Evolutionary conservation across 2,329 filamentous ascomycete species (phyloP).

Genomic region (Ophiostoma quercus): DNA sequence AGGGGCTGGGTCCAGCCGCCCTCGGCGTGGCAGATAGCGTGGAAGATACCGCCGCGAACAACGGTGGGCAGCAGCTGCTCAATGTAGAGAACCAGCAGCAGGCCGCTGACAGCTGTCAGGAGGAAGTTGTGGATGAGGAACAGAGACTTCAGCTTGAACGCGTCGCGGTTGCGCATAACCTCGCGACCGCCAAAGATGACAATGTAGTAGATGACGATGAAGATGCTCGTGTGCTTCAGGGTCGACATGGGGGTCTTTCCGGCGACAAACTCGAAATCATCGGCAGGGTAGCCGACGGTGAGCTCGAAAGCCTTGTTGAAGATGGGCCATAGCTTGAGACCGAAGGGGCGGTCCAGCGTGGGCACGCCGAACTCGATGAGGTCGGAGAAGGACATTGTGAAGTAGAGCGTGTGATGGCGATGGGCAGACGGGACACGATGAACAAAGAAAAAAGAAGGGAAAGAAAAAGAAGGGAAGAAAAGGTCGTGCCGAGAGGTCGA

Average conservation of each 20-base stretch:
- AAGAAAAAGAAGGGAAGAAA: background rate
- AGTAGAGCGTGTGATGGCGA: background rate
- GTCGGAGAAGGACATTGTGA: constrained; percentile 26
- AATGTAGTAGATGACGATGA: constrained; percentile 83
- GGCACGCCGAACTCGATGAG: constrained; percentile 55
- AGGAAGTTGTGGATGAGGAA: constrained; percentile 98
- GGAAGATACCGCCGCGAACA: constrained; percentile 75
- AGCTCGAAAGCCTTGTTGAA: constrained; percentile 81
- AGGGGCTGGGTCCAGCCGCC: constrained; percentile 93
- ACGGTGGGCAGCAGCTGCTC: constrained; percentile 88
- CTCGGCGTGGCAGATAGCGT: constrained; percentile 71
- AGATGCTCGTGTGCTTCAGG: constrained; percentile 71
- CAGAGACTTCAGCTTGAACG: constrained; percentile 79
- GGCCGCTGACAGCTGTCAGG: constrained; percentile 77
- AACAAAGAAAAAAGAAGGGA: background rate
- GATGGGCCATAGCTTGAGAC: constrained; percentile 85
- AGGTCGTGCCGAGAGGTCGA: constrained; percentile 14
- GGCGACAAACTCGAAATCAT: constrained; percentile 77
- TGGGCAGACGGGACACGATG: background rate
- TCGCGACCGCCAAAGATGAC: constrained; percentile 91
- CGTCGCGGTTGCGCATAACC: constrained; percentile 78
- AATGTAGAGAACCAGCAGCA: constrained; percentile 76
- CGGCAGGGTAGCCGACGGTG: constrained; percentile 72
- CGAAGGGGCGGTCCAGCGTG: constrained; percentile 86
- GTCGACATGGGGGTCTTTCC: constrained; percentile 88